Evolutionary conservation across 2,329 filamentous ascomycete species (phyloP), one percentile per base, ranked within the genome.

Genomic region (Eutypella sp.): DNA sequence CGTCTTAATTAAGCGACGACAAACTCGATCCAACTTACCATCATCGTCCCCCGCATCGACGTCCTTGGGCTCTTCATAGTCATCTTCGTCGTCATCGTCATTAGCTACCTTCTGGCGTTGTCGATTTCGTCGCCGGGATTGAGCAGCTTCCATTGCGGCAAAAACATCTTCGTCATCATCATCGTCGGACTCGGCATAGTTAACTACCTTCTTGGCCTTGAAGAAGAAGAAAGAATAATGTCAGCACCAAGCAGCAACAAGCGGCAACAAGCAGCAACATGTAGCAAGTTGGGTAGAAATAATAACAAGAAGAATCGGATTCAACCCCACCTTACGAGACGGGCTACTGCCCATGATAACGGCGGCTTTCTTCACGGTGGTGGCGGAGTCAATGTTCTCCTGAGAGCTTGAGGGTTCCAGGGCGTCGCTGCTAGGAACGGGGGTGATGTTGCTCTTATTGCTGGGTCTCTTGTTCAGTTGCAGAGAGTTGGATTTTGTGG

Each of bases 111-210:
- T 74, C 39, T 80, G 70, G 51, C 87, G 86, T 1, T 67, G 57
- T 41, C 71, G 70, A 45, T 59, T 63, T 27, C 67, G 70, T 34
- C 67, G 69, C 45, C 67, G 69, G 29, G 62, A 57, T 46, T 62
- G 67, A 40, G 64, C 65, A 13, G 67, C 57, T 47, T 63, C 69
- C 55, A 68, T 61, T 39, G 70, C 66, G 2, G 67, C 64, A 60
- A 91, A 85, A 0, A 87, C 80, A 38, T 84, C 82, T 19, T 91
- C 85, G 41, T 89, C 85, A 11, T 89, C 85, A 43, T 89, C 85
- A 39, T 88, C 86, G 38, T 88, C 89, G 2, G 88, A 90, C 59
- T 96, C 91, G 52, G 86, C 84, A 64, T 97, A 97, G 63, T 78
- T 93, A 54, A 93, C 77, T 0, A 65, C 63, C 59, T 78, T 81